Evolutionary conservation across 2,329 filamentous ascomycete genomes (phyloP).

Genomic region (Xylaria polymorpha): DNA sequence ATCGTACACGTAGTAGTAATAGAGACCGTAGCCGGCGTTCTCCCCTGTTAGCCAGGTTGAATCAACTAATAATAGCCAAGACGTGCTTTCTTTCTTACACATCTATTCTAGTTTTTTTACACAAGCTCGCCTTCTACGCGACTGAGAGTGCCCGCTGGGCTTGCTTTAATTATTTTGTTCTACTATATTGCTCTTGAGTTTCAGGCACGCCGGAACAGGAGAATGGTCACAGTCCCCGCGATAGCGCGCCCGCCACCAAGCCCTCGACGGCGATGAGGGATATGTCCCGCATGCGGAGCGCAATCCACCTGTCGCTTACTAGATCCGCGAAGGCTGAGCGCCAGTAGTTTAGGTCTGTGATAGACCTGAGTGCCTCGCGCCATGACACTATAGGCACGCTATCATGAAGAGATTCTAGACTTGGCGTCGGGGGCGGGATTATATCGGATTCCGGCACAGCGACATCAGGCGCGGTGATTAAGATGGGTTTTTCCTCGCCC

Average conservation of each 20-base stretch:
- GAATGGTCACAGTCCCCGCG: constrained; percentile 64
- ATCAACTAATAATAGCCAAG: constrained; percentile 1
- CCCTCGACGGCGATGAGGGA: constrained; percentile 77
- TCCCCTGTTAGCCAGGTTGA: not conserved
- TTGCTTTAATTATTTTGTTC: constrained; percentile 8
- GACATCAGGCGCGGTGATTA: constrained; percentile 27
- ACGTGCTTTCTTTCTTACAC: constrained; percentile 38
- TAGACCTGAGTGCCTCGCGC: constrained; percentile 54
- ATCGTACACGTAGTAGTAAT: not conserved
- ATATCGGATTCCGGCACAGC: constrained; percentile 25
- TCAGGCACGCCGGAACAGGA: constrained; percentile 42
- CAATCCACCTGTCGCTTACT: constrained; percentile 72
- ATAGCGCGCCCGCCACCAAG: constrained; percentile 73
- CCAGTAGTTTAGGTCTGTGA: constrained; percentile 58
- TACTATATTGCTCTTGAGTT: not conserved
- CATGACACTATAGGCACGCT: constrained; percentile 48
- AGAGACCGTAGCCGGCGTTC: constrained; percentile 8
- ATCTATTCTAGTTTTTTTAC: not conserved
- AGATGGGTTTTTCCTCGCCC: constrained; percentile 4
- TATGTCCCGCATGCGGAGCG: constrained; percentile 74
- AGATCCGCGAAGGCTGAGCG: constrained; percentile 66
- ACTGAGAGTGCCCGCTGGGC: not conserved
- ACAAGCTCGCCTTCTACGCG: not conserved
- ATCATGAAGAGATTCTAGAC: not conserved
- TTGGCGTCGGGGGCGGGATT: not conserved